Conservation (phyloP, 1,139 yeast genomes). For the Hemisphaericaspora xylofermentans region DNA sequence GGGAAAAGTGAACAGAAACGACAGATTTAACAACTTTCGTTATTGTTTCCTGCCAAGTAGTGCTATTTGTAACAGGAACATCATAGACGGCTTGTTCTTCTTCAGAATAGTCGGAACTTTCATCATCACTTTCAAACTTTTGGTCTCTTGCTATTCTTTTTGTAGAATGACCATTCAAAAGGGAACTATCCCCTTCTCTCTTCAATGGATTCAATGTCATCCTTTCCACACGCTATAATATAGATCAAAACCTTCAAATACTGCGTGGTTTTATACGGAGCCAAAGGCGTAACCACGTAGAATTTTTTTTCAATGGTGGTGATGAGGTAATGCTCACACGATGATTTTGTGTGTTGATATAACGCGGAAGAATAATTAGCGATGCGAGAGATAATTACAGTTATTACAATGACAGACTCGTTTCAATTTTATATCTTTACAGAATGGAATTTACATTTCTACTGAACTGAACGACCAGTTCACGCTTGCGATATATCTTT, state of each 20-base stretch:
- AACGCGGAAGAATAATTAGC: no score
- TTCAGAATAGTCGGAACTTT: constrained; percentile 18
- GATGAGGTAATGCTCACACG: neutral
- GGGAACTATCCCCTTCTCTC: constrained; percentile 16
- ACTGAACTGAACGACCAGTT: no score
- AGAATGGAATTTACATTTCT: no score
- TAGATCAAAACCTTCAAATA: no score
- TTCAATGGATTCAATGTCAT: constrained; percentile 16
- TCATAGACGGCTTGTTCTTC: constrained; percentile 16
- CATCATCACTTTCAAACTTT: constrained; percentile 13
- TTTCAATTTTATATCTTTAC: no score
- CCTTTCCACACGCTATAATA: no score
- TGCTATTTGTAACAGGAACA: constrained; percentile 15
- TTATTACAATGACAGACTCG: no score
- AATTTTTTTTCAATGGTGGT: neutral
- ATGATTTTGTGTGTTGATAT: no score
- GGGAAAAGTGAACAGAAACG: constrained; percentile 86
- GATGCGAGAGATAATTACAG: no score
- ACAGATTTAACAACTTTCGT: constrained; percentile 81
- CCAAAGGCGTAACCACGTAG: no score
- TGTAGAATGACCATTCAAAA: constrained; percentile 13
- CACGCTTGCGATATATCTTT: no score
- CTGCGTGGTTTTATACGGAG: no score
- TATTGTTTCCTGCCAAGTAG: constrained; percentile 76
- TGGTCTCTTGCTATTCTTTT: constrained; percentile 6